phyloP scores from a whole-genome alignment of 331 rosid species.

The Pyrus hybrid region DNA sequence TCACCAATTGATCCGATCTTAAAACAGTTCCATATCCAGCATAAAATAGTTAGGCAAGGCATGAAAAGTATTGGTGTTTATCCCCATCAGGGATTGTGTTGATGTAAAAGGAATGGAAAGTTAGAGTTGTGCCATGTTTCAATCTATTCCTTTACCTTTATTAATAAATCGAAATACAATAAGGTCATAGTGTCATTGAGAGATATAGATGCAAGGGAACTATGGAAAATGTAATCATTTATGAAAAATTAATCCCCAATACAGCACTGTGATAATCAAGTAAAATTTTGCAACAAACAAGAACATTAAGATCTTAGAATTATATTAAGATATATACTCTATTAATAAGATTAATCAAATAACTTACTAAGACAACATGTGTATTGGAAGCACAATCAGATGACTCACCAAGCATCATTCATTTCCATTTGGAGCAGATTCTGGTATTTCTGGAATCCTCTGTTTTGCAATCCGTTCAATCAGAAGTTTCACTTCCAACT shows the following conservation, averaged over 20 bases:
- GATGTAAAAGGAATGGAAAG: background rate
- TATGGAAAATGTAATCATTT: background rate
- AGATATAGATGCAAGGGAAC: background rate
- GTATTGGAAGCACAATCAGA: background rate
- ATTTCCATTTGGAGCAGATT: background rate
- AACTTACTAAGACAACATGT: background rate
- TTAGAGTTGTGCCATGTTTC: background rate
- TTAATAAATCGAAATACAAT: background rate
- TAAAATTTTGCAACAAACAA: background rate
- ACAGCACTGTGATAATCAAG: background rate
- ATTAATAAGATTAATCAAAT: background rate
- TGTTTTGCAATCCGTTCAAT: constrained; percentile 32
- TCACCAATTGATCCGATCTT: background rate
- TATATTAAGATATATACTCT: background rate
- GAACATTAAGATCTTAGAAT: background rate
- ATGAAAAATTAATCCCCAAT: background rate
- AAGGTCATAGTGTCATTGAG: background rate
- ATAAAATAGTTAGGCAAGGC: background rate
- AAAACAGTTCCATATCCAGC: background rate
- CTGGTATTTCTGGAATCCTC: constrained; percentile 29
- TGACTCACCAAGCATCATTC: constrained; percentile 3
- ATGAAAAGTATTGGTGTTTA: background rate
- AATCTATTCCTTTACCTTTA: background rate
- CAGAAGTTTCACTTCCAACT: constrained; percentile 36
- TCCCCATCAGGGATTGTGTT: background rate